Evolutionary conservation across 345 rosid genomes (phyloP).

Genomic region (Sisymbrium altissimum): DNA sequence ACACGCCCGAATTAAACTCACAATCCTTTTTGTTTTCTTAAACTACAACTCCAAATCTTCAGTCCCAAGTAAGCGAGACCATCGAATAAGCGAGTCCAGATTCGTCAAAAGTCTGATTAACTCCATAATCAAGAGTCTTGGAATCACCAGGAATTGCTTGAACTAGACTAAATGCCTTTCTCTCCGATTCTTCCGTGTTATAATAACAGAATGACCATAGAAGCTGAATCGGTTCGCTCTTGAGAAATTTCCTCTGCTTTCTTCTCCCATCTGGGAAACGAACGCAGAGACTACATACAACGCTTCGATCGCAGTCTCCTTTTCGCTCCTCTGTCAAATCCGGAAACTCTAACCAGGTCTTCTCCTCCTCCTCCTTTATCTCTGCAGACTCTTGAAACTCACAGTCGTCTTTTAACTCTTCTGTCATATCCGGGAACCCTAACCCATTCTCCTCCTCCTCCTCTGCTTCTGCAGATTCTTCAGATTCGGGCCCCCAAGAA

Average conservation of each 20-base stretch:
- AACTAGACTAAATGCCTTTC: slow-evolving; percentile 56
- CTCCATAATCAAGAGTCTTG: slow-evolving; percentile 52
- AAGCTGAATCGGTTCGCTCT: slow-evolving; percentile 67
- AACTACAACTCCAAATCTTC: slow-evolving; percentile 16
- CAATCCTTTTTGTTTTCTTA: background rate
- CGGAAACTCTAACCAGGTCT: slow-evolving; percentile 36
- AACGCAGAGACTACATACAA: slow-evolving; percentile 71
- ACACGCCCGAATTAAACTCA: background rate
- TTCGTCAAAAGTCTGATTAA: slow-evolving; percentile 50
- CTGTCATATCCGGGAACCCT: background rate
- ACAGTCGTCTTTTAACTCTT: background rate
- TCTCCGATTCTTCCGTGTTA: slow-evolving; percentile 43
- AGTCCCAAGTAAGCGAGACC: slow-evolving; percentile 71
- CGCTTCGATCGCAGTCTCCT: slow-evolving; percentile 43
- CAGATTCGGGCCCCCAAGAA: background rate
- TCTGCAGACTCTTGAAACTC: background rate
- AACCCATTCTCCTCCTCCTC: background rate
- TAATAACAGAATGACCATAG: slow-evolving; percentile 79
- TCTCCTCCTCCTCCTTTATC: background rate
- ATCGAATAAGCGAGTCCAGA: slow-evolving; percentile 74
- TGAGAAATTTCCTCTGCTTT: slow-evolving; percentile 65
- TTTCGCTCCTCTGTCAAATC: slow-evolving; percentile 74
- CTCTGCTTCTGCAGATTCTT: background rate
- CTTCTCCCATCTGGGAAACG: slow-evolving; percentile 90
- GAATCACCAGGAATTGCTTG: slow-evolving; percentile 77